Conservation (phyloP, 225 moss, liverwort and hornwort genomes). For the Takakia lepidozioides region DNA sequence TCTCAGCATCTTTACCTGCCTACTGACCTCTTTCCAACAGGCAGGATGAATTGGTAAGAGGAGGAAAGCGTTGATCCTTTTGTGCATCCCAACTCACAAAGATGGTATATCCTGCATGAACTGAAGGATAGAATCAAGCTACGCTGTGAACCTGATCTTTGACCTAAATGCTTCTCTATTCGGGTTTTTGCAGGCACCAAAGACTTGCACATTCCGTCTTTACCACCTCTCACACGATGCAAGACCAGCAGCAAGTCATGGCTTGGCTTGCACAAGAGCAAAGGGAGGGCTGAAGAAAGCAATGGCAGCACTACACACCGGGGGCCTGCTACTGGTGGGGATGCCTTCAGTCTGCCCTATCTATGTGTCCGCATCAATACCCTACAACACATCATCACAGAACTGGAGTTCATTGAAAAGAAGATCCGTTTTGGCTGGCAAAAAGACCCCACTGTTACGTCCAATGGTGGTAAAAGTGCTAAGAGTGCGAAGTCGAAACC, state of each 20-base stretch:
- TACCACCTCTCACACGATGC: slow-evolving; percentile 87
- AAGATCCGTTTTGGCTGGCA: slow-evolving; percentile 69
- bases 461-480: slow-evolving; percentile 22
- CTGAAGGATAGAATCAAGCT: too few relatives aligned
- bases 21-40: too few relatives aligned
- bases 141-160: too few relatives aligned
- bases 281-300: slow-evolving; percentile 28
- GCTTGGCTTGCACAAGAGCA: slow-evolving; percentile 63
- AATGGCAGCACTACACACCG: slow-evolving; percentile 7
- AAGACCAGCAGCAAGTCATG: slow-evolving; percentile 38
- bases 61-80: too few relatives aligned
- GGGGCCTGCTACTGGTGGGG: slow-evolving; percentile 16
- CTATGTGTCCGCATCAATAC: slow-evolving; percentile 91
- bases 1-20: too few relatives aligned
- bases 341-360: slow-evolving; percentile 35
- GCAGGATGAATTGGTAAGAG: too few relatives aligned
- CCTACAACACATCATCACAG: slow-evolving; percentile 57
- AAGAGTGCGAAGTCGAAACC: slow-evolving; percentile 23
- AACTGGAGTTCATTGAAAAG: slow-evolving; percentile 80
- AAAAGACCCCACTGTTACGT: slow-evolving; percentile 39
- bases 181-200: slow-evolving; percentile 55
- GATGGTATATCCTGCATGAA: too few relatives aligned
- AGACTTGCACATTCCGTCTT: slow-evolving; percentile 55
- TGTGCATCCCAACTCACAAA: too few relatives aligned
- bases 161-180: too few relatives aligned